A percentile compares a stretch with the other conserved stretches of the same genome.
These are phyloP conservation scores for Vitis hybrid DNA, from an alignment of 177 flowering plant genomes.

Conservation along the genomic window DNA sequence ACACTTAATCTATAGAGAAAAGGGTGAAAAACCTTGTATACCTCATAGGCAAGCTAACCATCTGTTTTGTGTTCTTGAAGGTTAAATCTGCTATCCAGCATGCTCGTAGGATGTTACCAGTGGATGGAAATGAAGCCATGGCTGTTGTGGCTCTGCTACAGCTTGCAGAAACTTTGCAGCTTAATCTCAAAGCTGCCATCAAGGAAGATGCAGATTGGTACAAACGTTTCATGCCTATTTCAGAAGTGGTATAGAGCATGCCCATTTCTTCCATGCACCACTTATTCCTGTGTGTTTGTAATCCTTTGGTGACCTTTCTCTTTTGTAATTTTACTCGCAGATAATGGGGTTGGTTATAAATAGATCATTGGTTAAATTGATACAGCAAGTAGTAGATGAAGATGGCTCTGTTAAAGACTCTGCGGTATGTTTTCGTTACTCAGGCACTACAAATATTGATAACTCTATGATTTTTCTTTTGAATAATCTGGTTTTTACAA, in stretches of 20 bases:
- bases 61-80: constrained; percentile 34
- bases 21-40: background rate
- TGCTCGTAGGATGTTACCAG: constrained; percentile 51
- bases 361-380: constrained; percentile 50
- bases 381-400: constrained; percentile 73
- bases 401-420: constrained; percentile 91
- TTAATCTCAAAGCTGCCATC: constrained; percentile 56
- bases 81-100: constrained; percentile 65
- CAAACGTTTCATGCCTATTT: constrained; percentile 73
- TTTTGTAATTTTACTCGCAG: constrained; percentile 38
- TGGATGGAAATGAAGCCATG: constrained; percentile 68
- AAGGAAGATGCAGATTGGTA: constrained; percentile 77
- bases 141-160: constrained; percentile 58
- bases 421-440: constrained; percentile 54
- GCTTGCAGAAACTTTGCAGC: constrained; percentile 59
- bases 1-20: background rate
- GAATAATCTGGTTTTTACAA: background rate
- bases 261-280: background rate
- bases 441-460: background rate
- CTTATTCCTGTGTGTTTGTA: background rate
- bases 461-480: background rate
- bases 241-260: constrained; percentile 53
- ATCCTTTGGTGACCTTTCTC: constrained; percentile 1
- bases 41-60: background rate
- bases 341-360: constrained; percentile 53